phyloP scores from a whole-genome alignment of 495 filamentous ascomycete species.

The Friedmanniomyces endolithicus region DNA sequence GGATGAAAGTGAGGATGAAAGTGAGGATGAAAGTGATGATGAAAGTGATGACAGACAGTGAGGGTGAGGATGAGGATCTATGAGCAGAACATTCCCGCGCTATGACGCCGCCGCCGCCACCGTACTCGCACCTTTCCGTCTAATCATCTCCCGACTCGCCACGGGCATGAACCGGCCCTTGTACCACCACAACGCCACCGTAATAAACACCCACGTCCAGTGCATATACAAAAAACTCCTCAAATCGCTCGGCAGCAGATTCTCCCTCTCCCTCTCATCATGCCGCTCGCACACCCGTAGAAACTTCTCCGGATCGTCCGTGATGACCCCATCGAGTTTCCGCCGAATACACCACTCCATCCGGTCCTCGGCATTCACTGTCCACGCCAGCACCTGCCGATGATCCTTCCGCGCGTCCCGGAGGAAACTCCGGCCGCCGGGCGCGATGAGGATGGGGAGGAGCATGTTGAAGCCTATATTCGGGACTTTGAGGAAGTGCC shows the following conservation, averaged over 20 bases:
- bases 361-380: slow-evolving; percentile 58
- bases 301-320: slow-evolving; percentile 43
- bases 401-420: slow-evolving; percentile 40
- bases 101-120: too few relatives aligned
- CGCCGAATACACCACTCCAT: slow-evolving; percentile 61
- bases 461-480: slow-evolving; percentile 65
- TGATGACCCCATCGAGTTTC: slow-evolving; percentile 45
- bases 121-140: not conserved
- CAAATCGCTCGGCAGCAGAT: slow-evolving; percentile 5
- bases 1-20: too few relatives aligned
- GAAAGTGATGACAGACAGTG: not conserved
- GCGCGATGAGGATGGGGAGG: slow-evolving; percentile 50
- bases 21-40: too few relatives aligned
- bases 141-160: not conserved
- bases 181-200: not conserved
- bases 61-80: not conserved
- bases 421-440: slow-evolving; percentile 50
- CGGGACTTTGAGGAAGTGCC: slow-evolving; percentile 50
- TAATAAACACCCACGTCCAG: not conserved
- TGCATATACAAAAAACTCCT: not conserved
- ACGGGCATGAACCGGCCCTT: not conserved
- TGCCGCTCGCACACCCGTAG: slow-evolving; percentile 33
- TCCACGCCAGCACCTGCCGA: slow-evolving; percentile 64
- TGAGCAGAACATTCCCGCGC: too few relatives aligned
- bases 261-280: slow-evolving; percentile 14